Evolutionary conservation across 805 yeast genomes (phyloP).

Genomic region (Henningerozyma blattae): DNA sequence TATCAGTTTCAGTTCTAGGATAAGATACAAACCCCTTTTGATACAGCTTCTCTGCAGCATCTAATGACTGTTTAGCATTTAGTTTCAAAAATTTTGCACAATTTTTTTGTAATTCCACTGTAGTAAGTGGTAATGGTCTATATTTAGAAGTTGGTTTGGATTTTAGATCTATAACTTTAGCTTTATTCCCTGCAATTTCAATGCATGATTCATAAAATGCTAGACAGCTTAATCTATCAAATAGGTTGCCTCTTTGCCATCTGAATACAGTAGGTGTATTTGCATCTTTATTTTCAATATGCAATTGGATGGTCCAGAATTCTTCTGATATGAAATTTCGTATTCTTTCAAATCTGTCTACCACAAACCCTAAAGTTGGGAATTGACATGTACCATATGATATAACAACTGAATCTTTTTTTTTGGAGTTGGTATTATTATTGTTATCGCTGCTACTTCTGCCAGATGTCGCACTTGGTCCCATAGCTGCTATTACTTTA

Average conservation of each 20-base stretch:
- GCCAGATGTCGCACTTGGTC: conserved; percentile 1
- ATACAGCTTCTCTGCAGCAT: conserved; percentile 73
- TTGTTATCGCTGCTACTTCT: conserved; percentile 1
- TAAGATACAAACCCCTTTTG: conserved; percentile 81
- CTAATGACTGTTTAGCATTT: conserved; percentile 70
- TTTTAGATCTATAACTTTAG: conserved; percentile 36
- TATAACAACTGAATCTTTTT: conserved; percentile 18
- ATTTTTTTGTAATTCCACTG: conserved; percentile 83
- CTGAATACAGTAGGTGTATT: conserved; percentile 31
- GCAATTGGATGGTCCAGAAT: conserved; percentile 64
- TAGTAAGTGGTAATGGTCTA: conserved; percentile 84
- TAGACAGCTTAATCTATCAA: conserved; percentile 56
- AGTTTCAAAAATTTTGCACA: conserved; percentile 65
- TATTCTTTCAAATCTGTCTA: conserved; percentile 75
- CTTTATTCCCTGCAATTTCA: conserved; percentile 31
- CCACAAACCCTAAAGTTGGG: conserved; percentile 94
- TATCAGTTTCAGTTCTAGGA: conserved; percentile 96
- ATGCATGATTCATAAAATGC: conserved; percentile 61
- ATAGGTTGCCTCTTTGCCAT: conserved; percentile 68
- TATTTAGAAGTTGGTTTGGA: conserved; percentile 60
- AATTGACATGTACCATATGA: conserved; percentile 95
- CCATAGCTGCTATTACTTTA: conserved; percentile 7
- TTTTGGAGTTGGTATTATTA: conserved; percentile 4
- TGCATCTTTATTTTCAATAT: conserved; percentile 31
- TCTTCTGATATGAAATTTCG: conserved; percentile 60